Evolutionary conservation across 257 asterid genomes (phyloP).

Genomic region (Striga asiatica): DNA sequence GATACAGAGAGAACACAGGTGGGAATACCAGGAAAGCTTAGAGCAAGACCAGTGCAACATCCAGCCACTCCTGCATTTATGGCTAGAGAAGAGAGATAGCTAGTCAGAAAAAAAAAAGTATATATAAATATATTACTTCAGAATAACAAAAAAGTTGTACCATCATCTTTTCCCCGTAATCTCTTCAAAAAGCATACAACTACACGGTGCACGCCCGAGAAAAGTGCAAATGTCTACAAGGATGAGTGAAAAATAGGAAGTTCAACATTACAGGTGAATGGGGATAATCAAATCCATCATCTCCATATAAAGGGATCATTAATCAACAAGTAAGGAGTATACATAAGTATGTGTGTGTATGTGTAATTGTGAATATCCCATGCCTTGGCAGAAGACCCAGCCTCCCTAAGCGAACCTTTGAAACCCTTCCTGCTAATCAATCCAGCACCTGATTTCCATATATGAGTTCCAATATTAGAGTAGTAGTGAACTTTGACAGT

Average conservation of each 20-base stretch:
- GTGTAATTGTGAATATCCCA: neutral
- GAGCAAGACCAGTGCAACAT: constrained; percentile 88
- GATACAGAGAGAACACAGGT: neutral
- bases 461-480: neutral
- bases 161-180: constrained; percentile 76
- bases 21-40: constrained; percentile 61
- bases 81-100: constrained; percentile 29
- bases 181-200: constrained; percentile 71
- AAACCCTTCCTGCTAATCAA: constrained; percentile 54
- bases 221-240: constrained; percentile 62
- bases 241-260: neutral
- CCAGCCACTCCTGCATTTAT: constrained; percentile 86
- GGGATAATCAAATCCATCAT: neutral
- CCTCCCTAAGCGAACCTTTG: constrained; percentile 64
- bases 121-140: neutral
- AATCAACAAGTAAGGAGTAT: neutral
- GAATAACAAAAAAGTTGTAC: constrained; percentile 20
- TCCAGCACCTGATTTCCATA: constrained; percentile 43
- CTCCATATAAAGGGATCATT: neutral
- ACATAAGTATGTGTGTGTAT: too few species aligned
- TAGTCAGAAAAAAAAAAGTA: neutral
- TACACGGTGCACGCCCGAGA: constrained; percentile 76
- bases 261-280: neutral
- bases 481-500: neutral
- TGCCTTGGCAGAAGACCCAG: constrained; percentile 76